phyloP scores from a whole-genome alignment of 208 protist species.

The Crithidia thermophila region DNA sequence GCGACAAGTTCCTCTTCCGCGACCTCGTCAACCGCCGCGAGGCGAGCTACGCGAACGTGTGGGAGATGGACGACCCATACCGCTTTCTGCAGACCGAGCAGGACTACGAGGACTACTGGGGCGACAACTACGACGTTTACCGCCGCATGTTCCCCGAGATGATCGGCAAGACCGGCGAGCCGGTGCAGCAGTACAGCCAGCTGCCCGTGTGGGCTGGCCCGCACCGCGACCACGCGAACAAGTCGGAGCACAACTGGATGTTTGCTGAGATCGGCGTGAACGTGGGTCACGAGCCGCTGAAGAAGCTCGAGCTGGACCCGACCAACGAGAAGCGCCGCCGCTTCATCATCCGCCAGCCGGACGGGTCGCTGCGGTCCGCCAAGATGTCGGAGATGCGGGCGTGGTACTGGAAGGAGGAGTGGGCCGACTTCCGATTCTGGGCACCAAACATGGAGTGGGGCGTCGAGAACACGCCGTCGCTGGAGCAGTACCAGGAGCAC shows the following conservation, averaged over 20 bases:
- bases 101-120: conserved; percentile 95
- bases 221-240: conserved; percentile 91
- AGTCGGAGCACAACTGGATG: conserved; percentile 95
- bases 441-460: conserved; percentile 95
- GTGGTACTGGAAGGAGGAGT: conserved; percentile 96
- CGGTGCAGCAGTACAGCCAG: conserved; percentile 94
- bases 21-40: conserved; percentile 93
- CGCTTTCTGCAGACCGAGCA: conserved; percentile 94
- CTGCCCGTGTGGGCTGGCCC: conserved; percentile 92
- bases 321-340: conserved; percentile 93
- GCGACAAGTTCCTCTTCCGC: conserved; percentile 93
- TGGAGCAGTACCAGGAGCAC: conserved; percentile 94
- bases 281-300: conserved; percentile 91
- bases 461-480: conserved; percentile 90
- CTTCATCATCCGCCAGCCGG: conserved; percentile 93
- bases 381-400: conserved; percentile 96
- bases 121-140: conserved; percentile 95
- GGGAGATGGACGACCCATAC: conserved; percentile 96
- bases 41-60: conserved; percentile 94
- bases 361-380: conserved; percentile 92
- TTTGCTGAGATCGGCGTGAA: conserved; percentile 95
- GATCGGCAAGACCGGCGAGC: conserved; percentile 91
- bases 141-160: conserved; percentile 94
- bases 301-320: conserved; percentile 93
- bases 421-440: conserved; percentile 95